Evolutionary conservation across 495 filamentous ascomycete species (phyloP), one percentile per base, ranked within the genome.

Genomic region (Aspergillus indologenus): DNA sequence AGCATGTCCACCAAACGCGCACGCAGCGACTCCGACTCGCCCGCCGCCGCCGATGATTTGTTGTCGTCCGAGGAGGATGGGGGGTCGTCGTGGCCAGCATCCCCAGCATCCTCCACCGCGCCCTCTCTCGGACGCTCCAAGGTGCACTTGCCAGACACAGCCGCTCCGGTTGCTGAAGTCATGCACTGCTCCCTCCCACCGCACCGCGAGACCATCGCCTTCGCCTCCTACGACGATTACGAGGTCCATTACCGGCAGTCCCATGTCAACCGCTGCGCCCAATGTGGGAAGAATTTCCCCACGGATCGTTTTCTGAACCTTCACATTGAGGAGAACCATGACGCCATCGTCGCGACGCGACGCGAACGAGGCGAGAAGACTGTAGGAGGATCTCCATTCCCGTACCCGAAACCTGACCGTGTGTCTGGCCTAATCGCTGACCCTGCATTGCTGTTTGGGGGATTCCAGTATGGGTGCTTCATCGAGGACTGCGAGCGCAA

Each of bases 301-400:
- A 87, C 86, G 0, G 76, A 81, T 42, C 82, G 83, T 57, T 87
- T 94, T 53, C 75, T 98, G 56, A 78, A 81, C 61, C 67, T 98
- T 2, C 94, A 98, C 71, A 96, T 97, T 60, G 84, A 89, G 61
- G 94, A 98, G 71, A 90, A 89, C 59, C 94, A 98, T 75, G 92
- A 98, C 75, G 79, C 89, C 1, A 77, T 98, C 47, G 79, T 76
- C 42, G 85, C 82, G 40, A 82, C 88, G n/a, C 82, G 77, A 58
- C 80, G 83, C 61, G 91, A 90, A 47, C 80, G 83, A 45, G 93
- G 90, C 24, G 93, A 96, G 69, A 93, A 91, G 61, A 96, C 88
- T 2, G 91, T 95, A 79, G 51, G 46, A 5, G 45, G 34, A 3
- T 22, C 24, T 15, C 18, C 19, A 12, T 9, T 24, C 20, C 20